Base-by-base conservation (phyloP, 768 basidiomycete species). In the Terana coerulea region DNA sequence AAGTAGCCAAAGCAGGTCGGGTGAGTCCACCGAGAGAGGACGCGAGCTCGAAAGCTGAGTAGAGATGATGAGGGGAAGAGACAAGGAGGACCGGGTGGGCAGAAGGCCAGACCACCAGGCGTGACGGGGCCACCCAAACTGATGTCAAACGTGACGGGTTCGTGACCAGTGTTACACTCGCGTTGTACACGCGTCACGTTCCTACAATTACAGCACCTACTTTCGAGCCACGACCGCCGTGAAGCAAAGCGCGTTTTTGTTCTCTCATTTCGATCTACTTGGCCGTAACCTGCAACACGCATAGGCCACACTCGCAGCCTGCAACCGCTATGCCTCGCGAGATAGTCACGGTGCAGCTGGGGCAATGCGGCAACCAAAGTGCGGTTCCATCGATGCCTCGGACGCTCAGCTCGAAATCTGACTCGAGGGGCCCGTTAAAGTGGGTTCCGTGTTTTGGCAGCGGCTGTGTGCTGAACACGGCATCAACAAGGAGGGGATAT, bases 371-470 rank as follows among this genome's bases (percentile, higher is more conserved):
- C 58, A 94, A 94, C 67, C 91, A 92, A 75, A 88, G 91, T 90
- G 64, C 65, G 84, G 61, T 37, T 48, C 54, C 54, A 47, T 47
- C 54, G 52, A 45, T 54, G 47, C 45, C 28, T 22, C 15, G 28
- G 17, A 55, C 58, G 40, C 51, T 34, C 58, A 28, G 31, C 51
- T 29, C 49, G 48, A 45, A 35, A 33, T 57, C 59, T 60, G 49
- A 60, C 55, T 39, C 45, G 51, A 47, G 48, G 51, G 44, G 25
- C 40, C 45, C n/a, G 28, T 52, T 42, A 37, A 68, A 98, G 95
- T 98, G 86, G 92, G 94, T 40, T 86, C 91, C 47, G 94, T 97
- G 56, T 99, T 88, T 73, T 99, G 97, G 97, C 94, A 98, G 62
- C 88, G 95, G 39, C 81, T 99, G 15, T 98, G 97, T 61, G 91